Evolutionary conservation across 495 filamentous ascomycete species (phyloP).

Genomic region (Aspergillus conjunctus): DNA sequence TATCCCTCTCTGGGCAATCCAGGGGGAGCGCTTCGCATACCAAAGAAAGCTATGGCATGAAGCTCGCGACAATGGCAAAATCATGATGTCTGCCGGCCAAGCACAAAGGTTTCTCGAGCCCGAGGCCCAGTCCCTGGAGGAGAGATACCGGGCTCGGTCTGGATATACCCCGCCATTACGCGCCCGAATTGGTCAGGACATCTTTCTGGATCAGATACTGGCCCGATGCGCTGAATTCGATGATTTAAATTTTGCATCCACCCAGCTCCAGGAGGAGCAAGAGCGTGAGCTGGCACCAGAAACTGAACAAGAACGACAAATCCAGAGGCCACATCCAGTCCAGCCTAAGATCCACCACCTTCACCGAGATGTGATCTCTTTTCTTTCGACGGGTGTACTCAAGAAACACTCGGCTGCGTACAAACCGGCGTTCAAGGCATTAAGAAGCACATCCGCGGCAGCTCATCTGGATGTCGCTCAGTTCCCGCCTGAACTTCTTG

Average conservation of each 20-base stretch:
- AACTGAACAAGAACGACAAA: conserved; percentile 58
- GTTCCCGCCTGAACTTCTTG: conserved; percentile 10
- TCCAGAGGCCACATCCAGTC: conserved; percentile 47
- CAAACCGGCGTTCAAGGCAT: conserved; percentile 8
- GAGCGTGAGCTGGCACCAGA: conserved; percentile 69
- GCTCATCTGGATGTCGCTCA: conserved; percentile 13
- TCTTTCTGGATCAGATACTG: conserved; percentile 30
- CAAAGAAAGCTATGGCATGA: conserved; percentile 30
- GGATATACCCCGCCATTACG: too few species aligned
- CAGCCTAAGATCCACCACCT: conserved; percentile 44
- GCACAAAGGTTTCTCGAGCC: conserved; percentile 50
- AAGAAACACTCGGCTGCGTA: background rate
- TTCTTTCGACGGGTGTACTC: conserved; percentile 34
- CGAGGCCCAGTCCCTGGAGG: conserved; percentile 48
- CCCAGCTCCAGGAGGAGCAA: conserved; percentile 65
- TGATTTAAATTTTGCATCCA: conserved; percentile 31
- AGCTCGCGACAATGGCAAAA: background rate
- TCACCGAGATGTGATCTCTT: conserved; percentile 46
- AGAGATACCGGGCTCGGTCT: too few species aligned
- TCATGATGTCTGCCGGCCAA: conserved; percentile 22
- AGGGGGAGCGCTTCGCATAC: conserved; percentile 53
- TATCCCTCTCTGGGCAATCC: conserved; percentile 61
- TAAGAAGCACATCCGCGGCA: conserved; percentile 15
- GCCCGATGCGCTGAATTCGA: conserved; percentile 49
- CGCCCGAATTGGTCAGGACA: too few species aligned